A percentile compares a stretch with the other conserved stretches of the same genome.
These are phyloP conservation scores for Prunus salicina DNA, from an alignment of 306 rosid genomes.

Conservation along the genomic window DNA sequence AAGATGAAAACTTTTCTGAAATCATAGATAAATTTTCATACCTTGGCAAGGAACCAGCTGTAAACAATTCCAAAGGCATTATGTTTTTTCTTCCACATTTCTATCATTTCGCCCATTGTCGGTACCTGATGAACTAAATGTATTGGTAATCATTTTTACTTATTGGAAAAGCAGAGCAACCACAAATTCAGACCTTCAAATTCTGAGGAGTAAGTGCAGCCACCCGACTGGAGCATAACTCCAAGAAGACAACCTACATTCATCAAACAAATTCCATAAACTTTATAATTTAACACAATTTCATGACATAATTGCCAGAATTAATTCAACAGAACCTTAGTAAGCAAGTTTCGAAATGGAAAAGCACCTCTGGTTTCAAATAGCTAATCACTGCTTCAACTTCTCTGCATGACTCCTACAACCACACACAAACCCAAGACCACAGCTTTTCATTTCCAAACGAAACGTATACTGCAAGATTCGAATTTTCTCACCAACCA, in stretches of 20 bases:
- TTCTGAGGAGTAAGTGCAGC: constrained; percentile 73
- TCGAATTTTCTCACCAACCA: constrained; percentile 5
- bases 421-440: constrained; percentile 23
- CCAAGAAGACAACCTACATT: constrained; percentile 85
- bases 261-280: constrained; percentile 5
- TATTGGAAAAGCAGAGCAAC: background rate
- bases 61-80: constrained; percentile 79
- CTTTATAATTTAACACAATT: background rate
- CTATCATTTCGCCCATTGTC: constrained; percentile 70
- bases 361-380: constrained; percentile 82
- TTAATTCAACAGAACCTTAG: background rate
- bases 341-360: constrained; percentile 21
- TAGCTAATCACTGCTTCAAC: constrained; percentile 65
- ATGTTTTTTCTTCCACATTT: constrained; percentile 76
- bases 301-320: background rate
- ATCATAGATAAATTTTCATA: constrained; percentile 22
- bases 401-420: constrained; percentile 85
- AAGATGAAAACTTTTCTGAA: background rate
- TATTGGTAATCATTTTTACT: background rate
- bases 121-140: constrained; percentile 64
- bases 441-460: constrained; percentile 1
- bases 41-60: constrained; percentile 98
- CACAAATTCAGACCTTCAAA: constrained; percentile 50
- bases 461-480: background rate
- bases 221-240: constrained; percentile 80